A percentile compares a stretch with the other conserved stretches of the same genome.
These are phyloP conservation scores for Sicyos edulis DNA, from an alignment of 306 rosid species.

Conservation along the genomic window DNA sequence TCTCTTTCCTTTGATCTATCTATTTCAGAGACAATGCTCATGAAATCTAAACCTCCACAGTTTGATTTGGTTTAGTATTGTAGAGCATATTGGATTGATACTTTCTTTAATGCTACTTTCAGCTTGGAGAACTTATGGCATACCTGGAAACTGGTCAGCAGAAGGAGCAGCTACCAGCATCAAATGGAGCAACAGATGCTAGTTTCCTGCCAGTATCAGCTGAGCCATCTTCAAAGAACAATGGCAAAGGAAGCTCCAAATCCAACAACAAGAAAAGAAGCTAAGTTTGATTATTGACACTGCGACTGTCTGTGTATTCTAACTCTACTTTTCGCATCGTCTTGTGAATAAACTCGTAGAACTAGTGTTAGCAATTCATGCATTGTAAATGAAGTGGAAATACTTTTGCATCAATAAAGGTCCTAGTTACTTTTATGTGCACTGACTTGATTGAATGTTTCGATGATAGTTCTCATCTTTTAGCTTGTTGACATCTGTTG, in stretches of 20 bases:
- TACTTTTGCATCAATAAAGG: neutral
- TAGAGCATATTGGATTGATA: conserved; percentile 22
- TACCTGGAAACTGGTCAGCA: conserved; percentile 49
- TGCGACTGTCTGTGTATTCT: neutral
- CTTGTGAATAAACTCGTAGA: conserved; percentile 3
- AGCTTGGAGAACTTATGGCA: conserved; percentile 72
- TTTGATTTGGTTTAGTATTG: neutral
- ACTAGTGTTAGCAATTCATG: neutral
- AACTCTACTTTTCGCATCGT: neutral
- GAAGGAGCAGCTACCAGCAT: conserved; percentile 30
- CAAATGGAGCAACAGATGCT: conserved; percentile 33
- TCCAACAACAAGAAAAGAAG: conserved; percentile 23
- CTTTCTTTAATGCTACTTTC: conserved; percentile 22
- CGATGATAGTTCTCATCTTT: neutral
- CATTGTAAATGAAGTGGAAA: conserved; percentile 3
- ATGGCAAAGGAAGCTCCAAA: conserved; percentile 24
- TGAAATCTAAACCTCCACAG: neutral
- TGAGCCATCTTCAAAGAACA: conserved; percentile 31
- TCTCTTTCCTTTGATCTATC: neutral
- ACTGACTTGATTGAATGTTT: neutral
- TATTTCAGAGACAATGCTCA: neutral
- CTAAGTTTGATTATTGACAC: neutral
- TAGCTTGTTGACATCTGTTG: no score
- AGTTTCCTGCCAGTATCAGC: conserved; percentile 24
- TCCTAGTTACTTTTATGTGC: neutral